Percentiles rank a stretch among this genome's conserved stretches.
Conservation (phyloP, 2,329 filamentous ascomycete genomes). For the Talaromyces atroroseus region DNA sequence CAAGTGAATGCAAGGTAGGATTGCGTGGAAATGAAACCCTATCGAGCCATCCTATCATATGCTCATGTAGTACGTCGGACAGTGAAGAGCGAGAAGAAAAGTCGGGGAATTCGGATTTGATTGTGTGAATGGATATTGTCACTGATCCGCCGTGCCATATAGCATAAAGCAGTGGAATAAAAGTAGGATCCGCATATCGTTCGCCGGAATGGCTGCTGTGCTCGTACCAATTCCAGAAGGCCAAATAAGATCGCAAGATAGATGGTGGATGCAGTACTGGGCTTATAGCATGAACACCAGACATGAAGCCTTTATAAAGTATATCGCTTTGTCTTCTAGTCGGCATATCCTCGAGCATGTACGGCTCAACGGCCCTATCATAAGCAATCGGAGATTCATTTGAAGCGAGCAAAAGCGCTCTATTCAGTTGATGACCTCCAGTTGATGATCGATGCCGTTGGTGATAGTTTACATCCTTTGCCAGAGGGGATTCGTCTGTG, state of each 20-base stretch:
- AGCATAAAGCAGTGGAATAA: constrained; percentile 42
- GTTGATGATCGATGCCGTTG: constrained; percentile 15
- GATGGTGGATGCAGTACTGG: constrained; percentile 42
- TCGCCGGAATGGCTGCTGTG: constrained; percentile 31
- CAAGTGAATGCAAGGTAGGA: constrained; percentile 41
- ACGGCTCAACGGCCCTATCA: constrained; percentile 30
- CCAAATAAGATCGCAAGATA: constrained; percentile 36
- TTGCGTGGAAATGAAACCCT: constrained; percentile 42
- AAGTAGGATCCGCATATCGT: constrained; percentile 35
- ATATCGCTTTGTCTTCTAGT: constrained; percentile 43
- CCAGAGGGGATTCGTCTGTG: constrained; percentile 10
- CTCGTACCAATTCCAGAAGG: constrained; percentile 45
- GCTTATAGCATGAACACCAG: constrained; percentile 42
- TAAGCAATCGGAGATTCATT: constrained; percentile 31
- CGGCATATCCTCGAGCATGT: constrained; percentile 39
- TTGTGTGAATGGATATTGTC: constrained; percentile 38
- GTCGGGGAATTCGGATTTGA: constrained; percentile 35
- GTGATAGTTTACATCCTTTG: neutral
- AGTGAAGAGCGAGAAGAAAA: constrained; percentile 30
- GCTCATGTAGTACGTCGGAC: constrained; percentile 37
- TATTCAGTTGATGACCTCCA: constrained; percentile 28
- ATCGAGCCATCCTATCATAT: constrained; percentile 39
- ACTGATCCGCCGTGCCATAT: constrained; percentile 47
- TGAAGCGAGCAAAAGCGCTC: constrained; percentile 33
- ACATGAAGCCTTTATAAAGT: constrained; percentile 44